A percentile compares a stretch with the other conserved stretches of the same genome.
Evolutionary conservation across 1,284 basidiomycete species (phyloP).

Genomic region (Microbotryum scabiosae): DNA sequence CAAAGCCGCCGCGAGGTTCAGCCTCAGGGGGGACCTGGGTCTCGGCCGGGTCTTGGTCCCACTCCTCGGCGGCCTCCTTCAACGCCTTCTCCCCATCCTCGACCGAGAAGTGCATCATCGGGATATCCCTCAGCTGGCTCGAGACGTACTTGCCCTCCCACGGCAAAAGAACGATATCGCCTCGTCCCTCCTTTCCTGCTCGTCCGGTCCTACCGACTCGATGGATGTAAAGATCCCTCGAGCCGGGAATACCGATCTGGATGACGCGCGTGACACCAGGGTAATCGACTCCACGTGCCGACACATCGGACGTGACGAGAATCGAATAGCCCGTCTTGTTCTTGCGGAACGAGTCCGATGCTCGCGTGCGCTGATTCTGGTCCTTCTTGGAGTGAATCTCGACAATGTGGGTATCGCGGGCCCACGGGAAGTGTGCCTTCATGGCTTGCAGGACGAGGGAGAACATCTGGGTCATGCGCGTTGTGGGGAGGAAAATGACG

Average conservation of each 20-base stretch:
- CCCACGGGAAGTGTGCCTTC: constrained; percentile 35
- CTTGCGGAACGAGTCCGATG: constrained; percentile 60
- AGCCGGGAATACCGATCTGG: constrained; percentile 73
- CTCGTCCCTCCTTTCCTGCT: constrained; percentile 61
- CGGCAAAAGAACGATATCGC: constrained; percentile 75
- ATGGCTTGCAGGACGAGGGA: constrained; percentile 51
- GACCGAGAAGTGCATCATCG: constrained; percentile 55
- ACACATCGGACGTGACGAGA: constrained; percentile 43
- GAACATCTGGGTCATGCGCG: constrained; percentile 73
- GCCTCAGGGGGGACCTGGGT: constrained; percentile 24
- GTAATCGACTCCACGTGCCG: constrained; percentile 46
- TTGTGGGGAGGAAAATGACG: constrained; percentile 84
- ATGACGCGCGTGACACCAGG: constrained; percentile 81
- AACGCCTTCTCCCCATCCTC: constrained; percentile 51
- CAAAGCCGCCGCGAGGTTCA: constrained; percentile 6
- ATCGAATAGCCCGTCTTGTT: constrained; percentile 47
- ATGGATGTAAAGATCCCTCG: constrained; percentile 74
- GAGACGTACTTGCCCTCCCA: constrained; percentile 71
- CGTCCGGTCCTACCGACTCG: constrained; percentile 88
- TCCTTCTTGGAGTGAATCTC: constrained; percentile 80
- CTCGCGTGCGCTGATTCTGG: constrained; percentile 57
- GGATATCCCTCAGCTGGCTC: constrained; percentile 58
- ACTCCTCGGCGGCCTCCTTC: constrained; percentile 46
- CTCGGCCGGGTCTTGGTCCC: constrained; percentile 47
- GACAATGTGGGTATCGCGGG: constrained; percentile 54